A percentile compares a stretch with the other conserved stretches of the same genome.
Conservation (phyloP, 2,329 filamentous ascomycete genomes). For the Arthrobotrys entomopaga region DNA sequence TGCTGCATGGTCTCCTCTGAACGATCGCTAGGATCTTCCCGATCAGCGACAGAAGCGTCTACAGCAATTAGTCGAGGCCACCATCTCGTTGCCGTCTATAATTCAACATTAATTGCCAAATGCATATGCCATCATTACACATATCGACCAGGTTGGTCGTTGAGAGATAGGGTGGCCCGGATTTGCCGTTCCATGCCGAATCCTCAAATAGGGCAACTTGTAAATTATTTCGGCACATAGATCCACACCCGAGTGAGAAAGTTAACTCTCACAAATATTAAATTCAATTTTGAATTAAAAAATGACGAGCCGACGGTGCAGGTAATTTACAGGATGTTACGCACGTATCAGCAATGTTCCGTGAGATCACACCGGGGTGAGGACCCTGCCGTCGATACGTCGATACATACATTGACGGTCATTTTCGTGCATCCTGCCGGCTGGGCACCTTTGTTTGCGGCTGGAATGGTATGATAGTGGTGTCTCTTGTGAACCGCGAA, state of each 20-base stretch:
- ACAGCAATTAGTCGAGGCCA: slow-evolving; percentile 13
- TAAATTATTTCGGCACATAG: slow-evolving; percentile 39
- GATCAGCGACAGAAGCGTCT: slow-evolving; percentile 42
- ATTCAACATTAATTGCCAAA: background rate
- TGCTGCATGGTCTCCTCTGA: slow-evolving; percentile 23
- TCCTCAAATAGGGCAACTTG: slow-evolving; percentile 2
- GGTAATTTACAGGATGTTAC: slow-evolving; percentile 31
- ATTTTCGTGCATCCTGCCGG: slow-evolving; percentile 31
- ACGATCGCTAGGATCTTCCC: slow-evolving; percentile 41
- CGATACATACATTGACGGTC: background rate
- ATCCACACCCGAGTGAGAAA: slow-evolving; percentile 22
- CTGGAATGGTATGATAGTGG: slow-evolving; percentile 55
- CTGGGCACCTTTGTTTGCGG: slow-evolving; percentile 53
- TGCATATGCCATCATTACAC: slow-evolving; percentile 24
- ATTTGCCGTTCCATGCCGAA: slow-evolving; percentile 50
- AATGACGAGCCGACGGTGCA: slow-evolving; percentile 14
- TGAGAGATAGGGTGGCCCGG: background rate
- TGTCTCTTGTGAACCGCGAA: background rate
- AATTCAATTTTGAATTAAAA: slow-evolving; percentile 18
- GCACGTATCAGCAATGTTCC: slow-evolving; percentile 31
- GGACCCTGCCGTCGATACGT: slow-evolving; percentile 24
- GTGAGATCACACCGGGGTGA: slow-evolving; percentile 31
- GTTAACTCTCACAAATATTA: background rate
- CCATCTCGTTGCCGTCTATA: background rate
- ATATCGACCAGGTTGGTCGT: background rate